These are phyloP conservation scores for Ciborinia camelliae DNA, from an alignment of 2,329 filamentous ascomycete species.

Conservation along the genomic window DNA sequence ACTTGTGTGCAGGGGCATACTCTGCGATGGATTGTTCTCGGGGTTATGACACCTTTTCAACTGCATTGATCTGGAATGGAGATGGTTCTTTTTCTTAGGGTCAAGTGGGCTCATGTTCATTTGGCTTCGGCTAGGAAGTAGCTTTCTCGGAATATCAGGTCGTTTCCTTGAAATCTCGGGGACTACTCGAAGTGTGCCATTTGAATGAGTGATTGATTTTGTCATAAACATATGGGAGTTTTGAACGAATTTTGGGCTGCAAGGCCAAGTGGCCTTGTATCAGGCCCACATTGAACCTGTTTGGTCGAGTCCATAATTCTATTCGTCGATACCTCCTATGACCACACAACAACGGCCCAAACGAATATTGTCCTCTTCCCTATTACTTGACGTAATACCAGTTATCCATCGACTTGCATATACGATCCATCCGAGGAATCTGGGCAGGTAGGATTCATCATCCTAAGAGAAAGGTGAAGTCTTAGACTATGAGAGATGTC, in stretches of 20 bases:
- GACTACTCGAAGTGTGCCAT: neutral
- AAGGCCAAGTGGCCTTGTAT: constrained; percentile 1
- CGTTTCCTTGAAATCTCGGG: constrained; percentile 13
- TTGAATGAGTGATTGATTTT: constrained; percentile 13
- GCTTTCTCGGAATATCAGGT: constrained; percentile 21
- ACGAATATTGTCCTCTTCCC: neutral
- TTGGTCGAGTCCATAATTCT: neutral
- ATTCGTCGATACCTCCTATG: neutral
- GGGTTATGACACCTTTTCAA: constrained; percentile 11
- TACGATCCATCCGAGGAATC: neutral
- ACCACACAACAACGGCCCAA: neutral
- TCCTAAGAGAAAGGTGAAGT: neutral
- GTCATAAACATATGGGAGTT: neutral
- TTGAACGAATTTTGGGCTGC: neutral
- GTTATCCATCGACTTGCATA: neutral
- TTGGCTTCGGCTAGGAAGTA: constrained; percentile 17
- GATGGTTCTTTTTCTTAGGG: constrained; percentile 15
- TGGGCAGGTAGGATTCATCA: neutral
- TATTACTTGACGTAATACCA: neutral
- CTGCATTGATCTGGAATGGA: constrained; percentile 19
- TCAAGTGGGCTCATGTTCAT: constrained; percentile 11
- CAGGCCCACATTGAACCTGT: neutral
- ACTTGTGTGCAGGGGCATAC: constrained; percentile 17
- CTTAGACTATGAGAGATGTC: neutral
- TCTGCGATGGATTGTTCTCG: constrained; percentile 17